Evolutionary conservation across 169 alveolate genomes (phyloP).

Genomic region (Plasmodium falciparum): DNA sequence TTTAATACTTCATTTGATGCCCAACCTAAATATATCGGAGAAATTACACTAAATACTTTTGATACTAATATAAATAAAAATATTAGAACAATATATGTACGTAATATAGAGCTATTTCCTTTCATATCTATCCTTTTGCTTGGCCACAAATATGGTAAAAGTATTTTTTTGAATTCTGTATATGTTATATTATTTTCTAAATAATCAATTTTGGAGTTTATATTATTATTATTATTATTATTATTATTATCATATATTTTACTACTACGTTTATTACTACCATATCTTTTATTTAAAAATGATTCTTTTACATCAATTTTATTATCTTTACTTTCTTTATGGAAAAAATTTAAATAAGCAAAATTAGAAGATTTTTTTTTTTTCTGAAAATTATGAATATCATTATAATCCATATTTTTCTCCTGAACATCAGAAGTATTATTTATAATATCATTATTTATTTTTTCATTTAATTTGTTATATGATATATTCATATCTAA

Average conservation of each 20-base stretch:
- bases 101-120: slow-evolving; percentile 63
- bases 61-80: slow-evolving; percentile 63
- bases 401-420: too few species aligned
- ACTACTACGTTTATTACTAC: background rate
- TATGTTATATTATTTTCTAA: slow-evolving; percentile 49
- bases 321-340: background rate
- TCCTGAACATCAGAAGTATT: too few species aligned
- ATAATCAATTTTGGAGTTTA: slow-evolving; percentile 5
- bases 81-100: slow-evolving; percentile 42
- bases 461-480: slow-evolving; percentile 17
- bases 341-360: too few species aligned
- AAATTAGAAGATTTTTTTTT: too few species aligned
- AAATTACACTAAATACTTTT: slow-evolving; percentile 70
- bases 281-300: background rate
- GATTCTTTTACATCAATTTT: background rate
- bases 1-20: slow-evolving; percentile 74
- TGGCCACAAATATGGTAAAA: slow-evolving; percentile 62
- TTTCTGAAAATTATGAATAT: too few species aligned
- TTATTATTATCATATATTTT: background rate
- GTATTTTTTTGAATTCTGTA: slow-evolving; percentile 27
- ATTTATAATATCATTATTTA: too few species aligned
- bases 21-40: slow-evolving; percentile 73
- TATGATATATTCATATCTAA: background rate
- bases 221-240: background rate
- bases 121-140: slow-evolving; percentile 65